phyloP scores from a whole-genome alignment of 306 rosid species.

The Glycyrrhiza uralensis region DNA sequence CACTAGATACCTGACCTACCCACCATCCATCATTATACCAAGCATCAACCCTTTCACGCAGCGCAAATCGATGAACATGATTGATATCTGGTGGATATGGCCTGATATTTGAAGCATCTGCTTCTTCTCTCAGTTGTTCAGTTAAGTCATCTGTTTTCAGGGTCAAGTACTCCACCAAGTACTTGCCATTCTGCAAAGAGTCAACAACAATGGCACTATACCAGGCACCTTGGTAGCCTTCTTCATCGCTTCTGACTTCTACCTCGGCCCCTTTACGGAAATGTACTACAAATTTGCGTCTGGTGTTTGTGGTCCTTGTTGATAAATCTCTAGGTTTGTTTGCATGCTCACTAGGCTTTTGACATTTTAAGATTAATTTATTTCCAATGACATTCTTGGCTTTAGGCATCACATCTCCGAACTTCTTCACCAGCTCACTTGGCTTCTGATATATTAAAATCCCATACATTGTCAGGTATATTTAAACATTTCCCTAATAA shows the following conservation, averaged over 20 bases:
- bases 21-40: conserved; percentile 56
- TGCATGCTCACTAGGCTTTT: conserved; percentile 10
- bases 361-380: conserved; percentile 6
- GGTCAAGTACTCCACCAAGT: conserved; percentile 41
- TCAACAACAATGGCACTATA: conserved; percentile 29
- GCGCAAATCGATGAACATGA: background rate
- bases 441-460: conserved; percentile 14
- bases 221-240: conserved; percentile 45
- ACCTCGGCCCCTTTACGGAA: conserved; percentile 27
- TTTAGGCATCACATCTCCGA: conserved; percentile 16
- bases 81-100: conserved; percentile 34
- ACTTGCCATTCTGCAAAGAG: conserved; percentile 22
- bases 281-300: background rate
- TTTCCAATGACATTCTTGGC: conserved; percentile 16
- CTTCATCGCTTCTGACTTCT: conserved; percentile 45
- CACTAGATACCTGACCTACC: conserved; percentile 36
- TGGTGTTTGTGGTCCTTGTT: background rate
- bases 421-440: conserved; percentile 20
- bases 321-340: background rate
- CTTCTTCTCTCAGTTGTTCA: conserved; percentile 39
- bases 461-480: background rate
- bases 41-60: conserved; percentile 28
- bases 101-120: conserved; percentile 33
- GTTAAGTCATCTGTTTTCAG: conserved; percentile 41
- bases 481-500: background rate